Conservation (phyloP, 257 asterid genomes). For the Penstemon davidsonii region DNA sequence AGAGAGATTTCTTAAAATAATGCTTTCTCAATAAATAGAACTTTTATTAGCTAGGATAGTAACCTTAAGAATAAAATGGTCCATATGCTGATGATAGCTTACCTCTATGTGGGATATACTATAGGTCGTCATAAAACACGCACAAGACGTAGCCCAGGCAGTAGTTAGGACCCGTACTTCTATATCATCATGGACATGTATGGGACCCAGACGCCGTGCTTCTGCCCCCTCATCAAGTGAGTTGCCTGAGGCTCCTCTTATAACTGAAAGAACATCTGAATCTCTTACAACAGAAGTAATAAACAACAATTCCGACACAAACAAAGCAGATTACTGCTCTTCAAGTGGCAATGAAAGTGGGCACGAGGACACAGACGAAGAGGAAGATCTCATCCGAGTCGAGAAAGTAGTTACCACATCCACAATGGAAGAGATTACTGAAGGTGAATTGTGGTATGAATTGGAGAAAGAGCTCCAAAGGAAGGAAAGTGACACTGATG, state of each 20-base stretch:
- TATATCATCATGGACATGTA: constrained; percentile 78
- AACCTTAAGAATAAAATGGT: neutral
- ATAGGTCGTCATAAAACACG: constrained; percentile 87
- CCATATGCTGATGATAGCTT: constrained; percentile 1
- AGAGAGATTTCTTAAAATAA: neutral
- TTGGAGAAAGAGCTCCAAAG: constrained; percentile 74
- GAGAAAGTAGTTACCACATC: constrained; percentile 46
- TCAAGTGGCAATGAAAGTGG: constrained; percentile 46
- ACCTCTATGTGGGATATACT: constrained; percentile 15
- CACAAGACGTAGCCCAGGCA: constrained; percentile 90
- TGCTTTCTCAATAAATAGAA: neutral
- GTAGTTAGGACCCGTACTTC: constrained; percentile 76
- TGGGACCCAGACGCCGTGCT: constrained; percentile 85
- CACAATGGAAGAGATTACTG: constrained; percentile 54
- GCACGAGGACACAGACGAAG: constrained; percentile 69
- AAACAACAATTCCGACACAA: constrained; percentile 34
- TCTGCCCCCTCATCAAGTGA: constrained; percentile 47
- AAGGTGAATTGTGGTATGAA: constrained; percentile 86
- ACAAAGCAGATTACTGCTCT: constrained; percentile 47
- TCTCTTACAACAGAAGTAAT: constrained; percentile 41
- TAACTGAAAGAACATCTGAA: constrained; percentile 47
- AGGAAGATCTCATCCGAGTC: constrained; percentile 46
- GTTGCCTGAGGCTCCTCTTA: constrained; percentile 47
- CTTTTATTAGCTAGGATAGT: neutral
- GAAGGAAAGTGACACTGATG: constrained; percentile 46